phyloP scores from a whole-genome alignment of 208 protist species.

The Phytomonas serpens region DNA sequence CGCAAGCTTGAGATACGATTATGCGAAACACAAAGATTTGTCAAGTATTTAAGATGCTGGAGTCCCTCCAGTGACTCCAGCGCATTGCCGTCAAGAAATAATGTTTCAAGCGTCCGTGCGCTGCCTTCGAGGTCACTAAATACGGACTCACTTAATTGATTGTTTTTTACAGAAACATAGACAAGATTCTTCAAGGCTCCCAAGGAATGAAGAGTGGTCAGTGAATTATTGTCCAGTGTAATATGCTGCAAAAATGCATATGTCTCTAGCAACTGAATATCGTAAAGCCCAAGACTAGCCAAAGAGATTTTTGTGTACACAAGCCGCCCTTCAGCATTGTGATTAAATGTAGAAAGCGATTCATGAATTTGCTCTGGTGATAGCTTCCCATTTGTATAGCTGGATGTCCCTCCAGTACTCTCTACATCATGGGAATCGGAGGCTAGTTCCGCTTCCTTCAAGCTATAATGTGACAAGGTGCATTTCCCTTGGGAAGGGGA shows the following conservation, averaged over 20 bases:
- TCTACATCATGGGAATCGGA: background rate
- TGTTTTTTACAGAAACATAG: slow-evolving; percentile 55
- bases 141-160: slow-evolving; percentile 39
- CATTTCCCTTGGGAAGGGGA: background rate
- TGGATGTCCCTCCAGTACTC: background rate
- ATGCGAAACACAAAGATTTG: slow-evolving; percentile 33
- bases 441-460: background rate
- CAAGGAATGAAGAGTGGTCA: slow-evolving; percentile 51
- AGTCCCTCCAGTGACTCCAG: slow-evolving; percentile 49
- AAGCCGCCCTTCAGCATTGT: slow-evolving; percentile 51
- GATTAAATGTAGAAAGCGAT: slow-evolving; percentile 35
- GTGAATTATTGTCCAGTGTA: slow-evolving; percentile 47
- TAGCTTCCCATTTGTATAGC: background rate
- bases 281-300: slow-evolving; percentile 15
- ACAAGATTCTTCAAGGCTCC: slow-evolving; percentile 32
- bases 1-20: slow-evolving; percentile 31
- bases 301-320: slow-evolving; percentile 47
- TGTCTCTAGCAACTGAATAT: slow-evolving; percentile 25
- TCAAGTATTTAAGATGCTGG: slow-evolving; percentile 40
- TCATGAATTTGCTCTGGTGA: background rate
- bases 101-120: slow-evolving; percentile 38
- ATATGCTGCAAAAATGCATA: slow-evolving; percentile 67
- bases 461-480: background rate
- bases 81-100: slow-evolving; percentile 52
- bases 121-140: slow-evolving; percentile 32